phyloP scores from a whole-genome alignment of 768 basidiomycete species.

The Amanita molliuscula region DNA sequence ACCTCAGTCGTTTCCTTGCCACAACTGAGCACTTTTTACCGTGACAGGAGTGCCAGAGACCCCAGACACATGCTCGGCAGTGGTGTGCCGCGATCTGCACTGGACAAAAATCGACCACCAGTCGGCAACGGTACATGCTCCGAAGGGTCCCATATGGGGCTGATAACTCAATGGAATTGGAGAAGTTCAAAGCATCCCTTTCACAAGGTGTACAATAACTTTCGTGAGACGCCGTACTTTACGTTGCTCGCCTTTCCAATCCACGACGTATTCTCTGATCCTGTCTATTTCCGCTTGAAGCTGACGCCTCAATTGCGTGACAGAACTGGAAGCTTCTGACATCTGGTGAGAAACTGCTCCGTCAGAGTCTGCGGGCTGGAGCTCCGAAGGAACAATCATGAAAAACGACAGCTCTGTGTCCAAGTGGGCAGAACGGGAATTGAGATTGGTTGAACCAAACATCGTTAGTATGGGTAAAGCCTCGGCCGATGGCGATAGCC shows the following conservation, averaged over 20 bases:
- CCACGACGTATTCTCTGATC: conserved; percentile 35
- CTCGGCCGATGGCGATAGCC: conserved; percentile 55
- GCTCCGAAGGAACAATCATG: conserved; percentile 55
- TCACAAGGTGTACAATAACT: conserved; percentile 50
- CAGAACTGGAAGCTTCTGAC: conserved; percentile 6
- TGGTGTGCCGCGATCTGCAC: no score
- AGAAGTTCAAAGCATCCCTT: conserved; percentile 44
- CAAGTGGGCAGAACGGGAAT: conserved; percentile 81
- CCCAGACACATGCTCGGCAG: no score
- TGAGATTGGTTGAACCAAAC: conserved; percentile 92
- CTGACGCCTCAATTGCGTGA: conserved; percentile 28
- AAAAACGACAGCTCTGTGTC: conserved; percentile 90
- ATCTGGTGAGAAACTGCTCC: neutral
- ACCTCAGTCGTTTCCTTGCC: no score
- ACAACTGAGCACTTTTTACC: no score
- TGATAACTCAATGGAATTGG: neutral
- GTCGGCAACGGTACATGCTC: no score
- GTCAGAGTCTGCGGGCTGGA: conserved; percentile 1
- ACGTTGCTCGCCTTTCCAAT: conserved; percentile 53
- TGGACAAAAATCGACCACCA: no score
- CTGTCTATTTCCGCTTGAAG: conserved; percentile 45
- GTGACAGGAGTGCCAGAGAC: no score
- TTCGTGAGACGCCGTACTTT: conserved; percentile 55
- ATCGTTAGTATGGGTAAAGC: conserved; percentile 62
- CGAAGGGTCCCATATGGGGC: neutral